These are phyloP conservation scores for Mitragyna speciosa DNA, from an alignment of 257 asterid species.

Conservation along the genomic window DNA sequence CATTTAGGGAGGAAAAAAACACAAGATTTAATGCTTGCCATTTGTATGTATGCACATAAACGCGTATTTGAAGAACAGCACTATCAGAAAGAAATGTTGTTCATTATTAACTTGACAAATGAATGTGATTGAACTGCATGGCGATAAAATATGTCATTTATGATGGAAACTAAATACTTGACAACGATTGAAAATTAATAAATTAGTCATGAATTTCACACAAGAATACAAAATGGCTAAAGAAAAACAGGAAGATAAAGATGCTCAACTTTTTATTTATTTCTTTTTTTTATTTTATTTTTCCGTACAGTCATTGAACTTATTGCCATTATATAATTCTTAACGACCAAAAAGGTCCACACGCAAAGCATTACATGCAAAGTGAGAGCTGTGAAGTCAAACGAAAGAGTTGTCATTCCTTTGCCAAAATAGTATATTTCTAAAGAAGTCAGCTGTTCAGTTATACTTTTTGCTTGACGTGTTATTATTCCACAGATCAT, in stretches of 20 bases:
- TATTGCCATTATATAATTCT: neutral
- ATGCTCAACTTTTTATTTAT: neutral
- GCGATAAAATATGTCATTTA: neutral
- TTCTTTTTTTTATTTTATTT: neutral
- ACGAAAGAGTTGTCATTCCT: constrained; percentile 11
- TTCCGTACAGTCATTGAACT: neutral
- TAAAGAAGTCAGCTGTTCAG: constrained; percentile 2
- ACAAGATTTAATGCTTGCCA: neutral
- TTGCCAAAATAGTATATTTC: neutral
- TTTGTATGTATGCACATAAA: neutral
- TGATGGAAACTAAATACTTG: neutral
- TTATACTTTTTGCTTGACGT: constrained; percentile 2
- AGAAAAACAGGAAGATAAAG: neutral
- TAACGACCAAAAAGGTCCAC: constrained; percentile 16
- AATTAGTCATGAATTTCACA: neutral
- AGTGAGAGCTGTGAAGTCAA: constrained; percentile 8
- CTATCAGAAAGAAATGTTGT: neutral
- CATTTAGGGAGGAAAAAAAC: neutral
- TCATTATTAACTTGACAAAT: neutral
- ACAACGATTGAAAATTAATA: neutral
- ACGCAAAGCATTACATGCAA: constrained; percentile 9
- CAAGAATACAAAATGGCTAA: neutral
- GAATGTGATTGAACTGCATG: neutral
- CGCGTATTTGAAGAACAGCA: neutral
- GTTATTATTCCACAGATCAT: neutral